Percentiles rank a stretch among this genome's conserved stretches.
Conservation (phyloP, 495 filamentous ascomycete genomes). For the Parmelia sp. region DNA sequence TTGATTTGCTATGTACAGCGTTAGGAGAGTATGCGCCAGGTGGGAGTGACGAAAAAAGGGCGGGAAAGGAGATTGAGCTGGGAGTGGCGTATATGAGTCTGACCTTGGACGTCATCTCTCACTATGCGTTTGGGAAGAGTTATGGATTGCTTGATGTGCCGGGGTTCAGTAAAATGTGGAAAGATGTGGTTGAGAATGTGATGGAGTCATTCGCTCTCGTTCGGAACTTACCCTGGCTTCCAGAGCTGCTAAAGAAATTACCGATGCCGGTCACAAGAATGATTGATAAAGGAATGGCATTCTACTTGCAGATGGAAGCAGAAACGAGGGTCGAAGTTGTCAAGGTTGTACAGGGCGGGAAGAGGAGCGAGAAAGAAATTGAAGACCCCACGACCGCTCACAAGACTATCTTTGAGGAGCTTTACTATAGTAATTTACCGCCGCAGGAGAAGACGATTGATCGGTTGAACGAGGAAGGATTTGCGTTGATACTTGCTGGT, state of each 20-base stretch:
- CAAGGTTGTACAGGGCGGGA: constrained; percentile 8
- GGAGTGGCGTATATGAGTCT: constrained; percentile 35
- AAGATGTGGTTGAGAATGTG: constrained; percentile 1
- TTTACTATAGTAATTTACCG: constrained; percentile 24
- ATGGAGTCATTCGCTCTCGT: constrained; percentile 25
- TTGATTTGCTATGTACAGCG: constrained; percentile 33
- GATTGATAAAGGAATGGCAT: constrained; percentile 1
- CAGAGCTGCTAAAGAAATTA: constrained; percentile 5
- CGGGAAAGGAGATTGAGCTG: constrained; percentile 28
- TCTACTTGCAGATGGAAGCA: constrained; percentile 8
- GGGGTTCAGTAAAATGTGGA: constrained; percentile 16
- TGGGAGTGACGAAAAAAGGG: constrained; percentile 2
- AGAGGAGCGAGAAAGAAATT: background rate
- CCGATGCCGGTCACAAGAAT: constrained; percentile 8
- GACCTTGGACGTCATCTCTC: constrained; percentile 40
- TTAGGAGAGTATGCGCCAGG: constrained; percentile 30
- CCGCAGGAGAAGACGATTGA: constrained; percentile 21
- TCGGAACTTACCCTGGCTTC: constrained; percentile 16
- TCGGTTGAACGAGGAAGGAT: constrained; percentile 41
- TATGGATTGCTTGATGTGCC: constrained; percentile 28
- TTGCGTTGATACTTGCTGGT: constrained; percentile 41
- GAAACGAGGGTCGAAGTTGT: background rate
- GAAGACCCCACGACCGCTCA: constrained; percentile 8
- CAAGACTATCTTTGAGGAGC: constrained; percentile 22
- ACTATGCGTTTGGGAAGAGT: constrained; percentile 40